Percentiles rank a stretch among this genome's conserved stretches.
Conservation (phyloP, 108 stramenopile species). For the Cylindrotheca fusiformis region DNA sequence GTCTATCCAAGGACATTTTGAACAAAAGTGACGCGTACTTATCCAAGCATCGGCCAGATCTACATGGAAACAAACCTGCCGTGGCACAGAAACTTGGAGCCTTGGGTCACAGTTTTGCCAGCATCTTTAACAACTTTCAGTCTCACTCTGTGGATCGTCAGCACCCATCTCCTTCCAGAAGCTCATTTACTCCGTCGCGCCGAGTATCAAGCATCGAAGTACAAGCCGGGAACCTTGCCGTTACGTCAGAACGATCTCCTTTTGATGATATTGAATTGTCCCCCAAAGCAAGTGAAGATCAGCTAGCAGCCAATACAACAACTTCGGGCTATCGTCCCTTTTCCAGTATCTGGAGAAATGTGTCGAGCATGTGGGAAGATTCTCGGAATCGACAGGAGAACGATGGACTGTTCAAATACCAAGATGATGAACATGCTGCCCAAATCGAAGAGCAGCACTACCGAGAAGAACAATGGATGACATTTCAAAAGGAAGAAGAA, state of each 20-base stretch:
- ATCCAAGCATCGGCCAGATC: conserved; percentile 30
- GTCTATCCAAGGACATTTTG: not conserved
- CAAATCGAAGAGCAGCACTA: not conserved
- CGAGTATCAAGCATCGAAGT: not conserved
- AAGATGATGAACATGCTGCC: not conserved
- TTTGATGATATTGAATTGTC: conserved; percentile 3
- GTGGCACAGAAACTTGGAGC: not conserved
- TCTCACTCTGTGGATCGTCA: not conserved
- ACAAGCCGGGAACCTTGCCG: conserved; percentile 1
- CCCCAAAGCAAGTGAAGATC: not conserved
- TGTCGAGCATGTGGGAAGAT: conserved; percentile 14
- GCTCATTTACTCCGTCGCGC: not conserved
- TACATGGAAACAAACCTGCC: conserved; percentile 3
- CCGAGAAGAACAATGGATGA: not conserved
- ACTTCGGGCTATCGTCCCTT: conserved; percentile 13
- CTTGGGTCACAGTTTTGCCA: not conserved
- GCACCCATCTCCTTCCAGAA: not conserved
- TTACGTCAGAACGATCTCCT: not conserved
- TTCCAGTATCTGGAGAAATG: conserved; percentile 23
- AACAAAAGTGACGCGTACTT: conserved; percentile 23
- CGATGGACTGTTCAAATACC: not conserved
- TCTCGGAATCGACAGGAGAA: not conserved
- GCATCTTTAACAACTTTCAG: not conserved
- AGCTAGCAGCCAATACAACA: not conserved
- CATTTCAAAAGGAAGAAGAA: conserved; percentile 20